Base-by-base conservation (phyloP, 768 basidiomycete genomes). In the Sarcodon aspratus region DNA sequence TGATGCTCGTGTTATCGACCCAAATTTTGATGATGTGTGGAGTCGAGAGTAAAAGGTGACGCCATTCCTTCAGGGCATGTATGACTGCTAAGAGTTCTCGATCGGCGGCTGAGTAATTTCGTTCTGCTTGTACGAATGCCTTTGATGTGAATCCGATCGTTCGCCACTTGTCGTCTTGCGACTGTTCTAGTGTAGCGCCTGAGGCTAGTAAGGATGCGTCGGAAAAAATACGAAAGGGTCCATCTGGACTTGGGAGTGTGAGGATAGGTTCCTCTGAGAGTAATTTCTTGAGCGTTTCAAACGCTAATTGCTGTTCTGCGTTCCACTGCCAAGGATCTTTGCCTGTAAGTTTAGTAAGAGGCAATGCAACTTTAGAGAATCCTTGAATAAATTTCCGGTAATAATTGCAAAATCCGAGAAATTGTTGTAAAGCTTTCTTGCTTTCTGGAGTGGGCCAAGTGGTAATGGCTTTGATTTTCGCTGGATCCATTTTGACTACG, bases 81-180 rank as follows among this genome's bases (percentile, higher is more conserved):
- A 74, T 62, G 9, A 74, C 70, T 1, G 68, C 65, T 9, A 73
- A 57, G 1, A 73, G 48, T 56, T 75, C 72, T 49, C 63, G 61
- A 56, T 75, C 68, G 44, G 69, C 62, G 46, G 66, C 62, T 12
- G 65, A 56, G 50, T 66, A 66, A 52, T 67, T 66, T 8, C 51
- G 38, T 52, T 75, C 64, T 0, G 62, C 60, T 0, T 52, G 31
- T 8, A 49, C 55, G 12, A 62, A 44, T 7, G 54, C 27, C 17
- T 56, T 49, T 0, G 52, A 59, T 12, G 55, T 42, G 34, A 56
- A 66, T 10, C 53, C 58, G 21, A 64, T 44, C 3, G 64, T 57
- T 11, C 50, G 48, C 58, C 44, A 59, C 44, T 13, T 13, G 2
- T 44, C 50, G 35, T 52, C 53, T 31, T 60, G 52, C 7, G 52